A percentile compares a stretch with the other conserved stretches of the same genome.
phyloP scores from a whole-genome alignment of 2,329 filamentous ascomycete genomes.

The Microdochium nivale region DNA sequence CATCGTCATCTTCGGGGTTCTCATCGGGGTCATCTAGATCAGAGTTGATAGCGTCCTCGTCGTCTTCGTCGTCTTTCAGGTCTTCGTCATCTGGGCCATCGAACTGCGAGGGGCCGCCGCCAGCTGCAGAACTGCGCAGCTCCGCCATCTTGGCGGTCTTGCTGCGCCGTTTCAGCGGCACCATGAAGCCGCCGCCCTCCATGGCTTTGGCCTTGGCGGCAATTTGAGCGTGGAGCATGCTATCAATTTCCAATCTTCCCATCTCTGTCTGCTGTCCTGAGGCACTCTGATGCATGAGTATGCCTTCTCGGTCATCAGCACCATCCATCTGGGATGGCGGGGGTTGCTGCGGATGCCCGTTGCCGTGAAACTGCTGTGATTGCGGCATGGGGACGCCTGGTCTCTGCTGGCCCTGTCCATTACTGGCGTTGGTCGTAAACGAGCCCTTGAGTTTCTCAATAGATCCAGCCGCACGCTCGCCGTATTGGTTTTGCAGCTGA shows the following conservation, averaged over 20 bases:
- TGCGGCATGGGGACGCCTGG: slow-evolving; percentile 12
- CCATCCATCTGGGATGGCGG: slow-evolving; percentile 64
- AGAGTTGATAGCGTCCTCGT: slow-evolving; percentile 97
- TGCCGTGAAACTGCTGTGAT: slow-evolving; percentile 15
- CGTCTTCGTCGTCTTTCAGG: slow-evolving; percentile 53
- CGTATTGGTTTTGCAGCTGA: slow-evolving; percentile 51
- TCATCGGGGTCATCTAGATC: slow-evolving; percentile 95
- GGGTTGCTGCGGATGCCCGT: slow-evolving; percentile 20
- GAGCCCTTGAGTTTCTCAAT: slow-evolving; percentile 53
- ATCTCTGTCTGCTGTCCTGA: slow-evolving; percentile 45
- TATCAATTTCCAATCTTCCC: slow-evolving; percentile 57
- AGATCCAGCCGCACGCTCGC: slow-evolving; percentile 54
- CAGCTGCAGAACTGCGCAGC: slow-evolving; percentile 8
- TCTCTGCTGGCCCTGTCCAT: slow-evolving; percentile 17
- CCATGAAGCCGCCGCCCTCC: slow-evolving; percentile 69
- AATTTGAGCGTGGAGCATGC: slow-evolving; percentile 60
- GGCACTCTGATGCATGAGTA: slow-evolving; percentile 49
- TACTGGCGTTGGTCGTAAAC: slow-evolving; percentile 19
- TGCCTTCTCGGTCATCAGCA: slow-evolving; percentile 48
- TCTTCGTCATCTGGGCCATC: slow-evolving; percentile 59
- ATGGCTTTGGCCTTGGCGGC: slow-evolving; percentile 56
- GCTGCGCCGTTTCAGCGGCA: slow-evolving; percentile 54
- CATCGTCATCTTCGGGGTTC: slow-evolving; percentile 72
- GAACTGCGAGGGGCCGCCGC: slow-evolving; percentile 35
- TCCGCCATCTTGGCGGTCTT: slow-evolving; percentile 23